A percentile compares a stretch with the other conserved stretches of the same genome.
Evolutionary conservation across 495 filamentous ascomycete genomes (phyloP).

Genomic region (Letharia lupina): DNA sequence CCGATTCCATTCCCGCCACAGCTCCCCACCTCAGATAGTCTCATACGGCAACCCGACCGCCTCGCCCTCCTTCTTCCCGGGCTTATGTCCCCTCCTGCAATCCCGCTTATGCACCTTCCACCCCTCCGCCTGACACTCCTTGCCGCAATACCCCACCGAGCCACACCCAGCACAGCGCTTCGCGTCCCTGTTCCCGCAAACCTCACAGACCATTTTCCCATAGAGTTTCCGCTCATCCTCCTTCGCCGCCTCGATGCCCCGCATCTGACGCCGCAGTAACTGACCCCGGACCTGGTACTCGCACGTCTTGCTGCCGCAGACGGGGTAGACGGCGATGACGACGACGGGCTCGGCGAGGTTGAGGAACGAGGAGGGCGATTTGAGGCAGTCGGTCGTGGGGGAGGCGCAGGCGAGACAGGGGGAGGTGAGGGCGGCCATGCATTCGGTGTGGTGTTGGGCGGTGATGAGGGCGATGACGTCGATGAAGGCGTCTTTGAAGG

Average conservation of each 20-base stretch:
- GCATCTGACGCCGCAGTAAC: slow-evolving; percentile 1
- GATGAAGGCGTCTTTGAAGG: slow-evolving; percentile 11
- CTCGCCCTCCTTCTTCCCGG: neutral
- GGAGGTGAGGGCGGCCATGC: slow-evolving; percentile 8
- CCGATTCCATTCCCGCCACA: neutral
- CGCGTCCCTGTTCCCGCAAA: slow-evolving; percentile 8
- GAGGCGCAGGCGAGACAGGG: slow-evolving; percentile 15
- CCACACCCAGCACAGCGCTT: slow-evolving; percentile 19
- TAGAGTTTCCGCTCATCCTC: slow-evolving; percentile 3
- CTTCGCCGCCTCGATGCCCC: neutral
- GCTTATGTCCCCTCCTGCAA: slow-evolving; percentile 2
- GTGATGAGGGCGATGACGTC: slow-evolving; percentile 19
- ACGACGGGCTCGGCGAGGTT: slow-evolving; percentile 17
- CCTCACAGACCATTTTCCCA: slow-evolving; percentile 10
- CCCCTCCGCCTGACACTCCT: slow-evolving; percentile 16
- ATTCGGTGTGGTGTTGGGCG: slow-evolving; percentile 17
- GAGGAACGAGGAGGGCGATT: slow-evolving; percentile 17
- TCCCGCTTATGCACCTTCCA: slow-evolving; percentile 17
- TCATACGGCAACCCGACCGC: slow-evolving; percentile 1
- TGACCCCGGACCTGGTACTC: neutral
- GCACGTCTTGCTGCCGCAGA: slow-evolving; percentile 12
- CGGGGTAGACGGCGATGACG: slow-evolving; percentile 8
- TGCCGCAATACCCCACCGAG: slow-evolving; percentile 18
- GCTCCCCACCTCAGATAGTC: neutral
- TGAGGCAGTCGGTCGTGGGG: slow-evolving; percentile 13